These are phyloP conservation scores for Sclerotinia glacialis DNA, from an alignment of 2,329 filamentous ascomycete species.

Conservation along the genomic window DNA sequence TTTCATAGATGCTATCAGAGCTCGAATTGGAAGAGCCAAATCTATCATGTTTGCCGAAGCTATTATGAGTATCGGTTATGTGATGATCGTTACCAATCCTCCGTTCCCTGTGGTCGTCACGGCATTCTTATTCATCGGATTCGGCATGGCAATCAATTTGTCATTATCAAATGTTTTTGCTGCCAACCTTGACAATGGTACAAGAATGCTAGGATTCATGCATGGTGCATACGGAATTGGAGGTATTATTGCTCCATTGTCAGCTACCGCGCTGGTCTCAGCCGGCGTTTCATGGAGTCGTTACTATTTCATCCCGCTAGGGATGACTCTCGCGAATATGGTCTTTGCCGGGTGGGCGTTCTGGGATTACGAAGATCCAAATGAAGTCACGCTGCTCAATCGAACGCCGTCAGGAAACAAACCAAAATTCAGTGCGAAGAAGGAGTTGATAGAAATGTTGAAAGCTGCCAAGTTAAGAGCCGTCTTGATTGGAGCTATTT, in stretches of 20 bases:
- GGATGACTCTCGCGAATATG: conserved; percentile 56
- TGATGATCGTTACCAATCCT: conserved; percentile 63
- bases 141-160: conserved; percentile 55
- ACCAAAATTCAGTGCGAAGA: conserved; percentile 38
- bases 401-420: conserved; percentile 40
- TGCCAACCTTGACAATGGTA: conserved; percentile 52
- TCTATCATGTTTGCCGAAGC: conserved; percentile 58
- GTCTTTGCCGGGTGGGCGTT: conserved; percentile 64
- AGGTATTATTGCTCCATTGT: conserved; percentile 63
- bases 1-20: conserved; percentile 60
- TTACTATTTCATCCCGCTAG: conserved; percentile 69
- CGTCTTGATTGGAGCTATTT: conserved; percentile 71
- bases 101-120: conserved; percentile 67
- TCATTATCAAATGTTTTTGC: conserved; percentile 60
- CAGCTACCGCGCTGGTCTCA: conserved; percentile 71
- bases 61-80: conserved; percentile 58
- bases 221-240: conserved; percentile 69
- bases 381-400: conserved; percentile 44
- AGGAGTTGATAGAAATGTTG: conserved; percentile 44
- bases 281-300: conserved; percentile 60
- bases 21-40: conserved; percentile 62
- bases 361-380: conserved; percentile 65
- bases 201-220: conserved; percentile 56
- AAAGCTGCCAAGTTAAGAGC: conserved; percentile 48
- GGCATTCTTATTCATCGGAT: conserved; percentile 66